These are phyloP conservation scores for Trichophyton equinum DNA, from an alignment of 2,329 filamentous ascomycete genomes.

Conservation along the genomic window DNA sequence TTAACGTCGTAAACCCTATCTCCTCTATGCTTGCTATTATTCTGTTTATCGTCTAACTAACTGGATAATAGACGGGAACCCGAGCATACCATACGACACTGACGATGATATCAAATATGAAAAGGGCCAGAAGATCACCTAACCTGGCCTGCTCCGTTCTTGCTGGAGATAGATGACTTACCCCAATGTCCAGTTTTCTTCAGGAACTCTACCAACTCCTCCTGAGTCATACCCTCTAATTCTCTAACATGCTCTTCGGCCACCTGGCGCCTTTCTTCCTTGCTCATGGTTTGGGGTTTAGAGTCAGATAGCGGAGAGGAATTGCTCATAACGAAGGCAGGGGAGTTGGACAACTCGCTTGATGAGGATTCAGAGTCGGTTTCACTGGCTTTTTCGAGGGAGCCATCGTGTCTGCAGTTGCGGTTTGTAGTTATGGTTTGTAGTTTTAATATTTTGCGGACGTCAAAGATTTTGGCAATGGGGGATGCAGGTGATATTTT, in stretches of 20 bases:
- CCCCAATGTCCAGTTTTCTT: not conserved
- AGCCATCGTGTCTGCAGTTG: not conserved
- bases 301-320: not conserved
- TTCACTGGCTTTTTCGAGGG: not conserved
- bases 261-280: not conserved
- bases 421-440: not conserved
- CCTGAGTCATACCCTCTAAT: not conserved
- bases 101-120: slow-evolving; percentile 43
- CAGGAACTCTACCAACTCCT: not conserved
- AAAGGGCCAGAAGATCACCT: slow-evolving; percentile 15
- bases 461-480: not conserved
- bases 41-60: not conserved
- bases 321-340: not conserved
- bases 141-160: not conserved
- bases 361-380: not conserved
- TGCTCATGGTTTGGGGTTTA: not conserved
- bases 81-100: slow-evolving; percentile 41
- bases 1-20: not conserved
- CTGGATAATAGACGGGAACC: not conserved
- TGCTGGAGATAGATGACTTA: not conserved
- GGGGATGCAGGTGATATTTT: not conserved
- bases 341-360: not conserved
- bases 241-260: not conserved
- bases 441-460: not conserved
- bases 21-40: not conserved